These are phyloP conservation scores for Pseudogymnoascus sp. DNA, from an alignment of 2,329 filamentous ascomycete species.

Conservation along the genomic window DNA sequence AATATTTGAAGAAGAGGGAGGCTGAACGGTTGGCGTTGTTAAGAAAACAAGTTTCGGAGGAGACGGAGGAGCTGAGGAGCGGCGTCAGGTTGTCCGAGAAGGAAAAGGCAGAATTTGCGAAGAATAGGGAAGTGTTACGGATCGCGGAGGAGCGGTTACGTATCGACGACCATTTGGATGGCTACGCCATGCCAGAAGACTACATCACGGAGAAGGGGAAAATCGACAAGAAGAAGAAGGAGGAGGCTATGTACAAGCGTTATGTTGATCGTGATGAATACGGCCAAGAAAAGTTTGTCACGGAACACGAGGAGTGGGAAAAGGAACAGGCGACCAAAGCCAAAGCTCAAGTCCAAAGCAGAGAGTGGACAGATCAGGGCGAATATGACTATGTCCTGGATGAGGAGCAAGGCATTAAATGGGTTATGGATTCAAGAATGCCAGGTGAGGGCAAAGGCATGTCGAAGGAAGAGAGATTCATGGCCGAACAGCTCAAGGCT, in stretches of 20 bases:
- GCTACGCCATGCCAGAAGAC: constrained; percentile 88
- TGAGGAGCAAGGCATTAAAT: constrained; percentile 79
- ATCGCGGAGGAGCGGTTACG: constrained; percentile 76
- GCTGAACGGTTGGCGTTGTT: constrained; percentile 78
- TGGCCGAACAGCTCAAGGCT: constrained; percentile 76
- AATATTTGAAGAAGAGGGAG: constrained; percentile 91
- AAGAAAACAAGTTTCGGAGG: constrained; percentile 82
- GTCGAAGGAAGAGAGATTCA: constrained; percentile 69
- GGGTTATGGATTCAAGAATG: constrained; percentile 66
- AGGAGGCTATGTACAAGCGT: constrained; percentile 82
- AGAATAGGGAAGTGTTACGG: constrained; percentile 74
- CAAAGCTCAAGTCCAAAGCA: constrained; percentile 72
- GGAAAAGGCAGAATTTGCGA: constrained; percentile 82
- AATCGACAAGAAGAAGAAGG: constrained; percentile 77
- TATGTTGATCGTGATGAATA: constrained; percentile 83
- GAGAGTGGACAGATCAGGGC: constrained; percentile 68
- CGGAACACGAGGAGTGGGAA: constrained; percentile 96
- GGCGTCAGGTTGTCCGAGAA: constrained; percentile 67
- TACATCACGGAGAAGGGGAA: constrained; percentile 93
- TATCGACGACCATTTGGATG: constrained; percentile 88
- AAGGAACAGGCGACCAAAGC: constrained; percentile 80
- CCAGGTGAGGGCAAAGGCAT: constrained; percentile 64
- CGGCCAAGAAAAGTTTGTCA: constrained; percentile 82
- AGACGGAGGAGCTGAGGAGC: constrained; percentile 71
- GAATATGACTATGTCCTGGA: constrained; percentile 94